Percentiles rank a stretch among this genome's conserved stretches.
phyloP scores from a whole-genome alignment of 2,329 filamentous ascomycete genomes.

The Cordyceps cateniannulata region DNA sequence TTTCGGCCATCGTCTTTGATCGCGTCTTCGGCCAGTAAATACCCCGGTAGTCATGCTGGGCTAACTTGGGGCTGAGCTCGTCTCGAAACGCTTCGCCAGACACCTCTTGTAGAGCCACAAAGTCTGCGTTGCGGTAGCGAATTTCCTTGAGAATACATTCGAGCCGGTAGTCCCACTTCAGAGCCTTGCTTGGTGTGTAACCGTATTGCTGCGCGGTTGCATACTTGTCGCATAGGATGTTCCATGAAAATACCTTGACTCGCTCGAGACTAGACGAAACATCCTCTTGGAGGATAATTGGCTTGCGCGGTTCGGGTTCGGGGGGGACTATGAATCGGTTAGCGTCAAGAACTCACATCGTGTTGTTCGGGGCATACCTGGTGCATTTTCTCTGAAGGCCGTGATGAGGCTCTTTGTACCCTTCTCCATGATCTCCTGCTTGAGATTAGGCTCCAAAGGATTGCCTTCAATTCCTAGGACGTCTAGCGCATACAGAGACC shows the following conservation, averaged over 20 bases:
- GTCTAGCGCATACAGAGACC: constrained; percentile 81
- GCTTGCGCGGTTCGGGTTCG: constrained; percentile 69
- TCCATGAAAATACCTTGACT: constrained; percentile 86
- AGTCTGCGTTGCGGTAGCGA: constrained; percentile 71
- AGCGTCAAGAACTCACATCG: constrained; percentile 12
- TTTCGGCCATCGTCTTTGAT: constrained; percentile 85
- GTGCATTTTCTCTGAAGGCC: constrained; percentile 75
- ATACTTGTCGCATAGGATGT: constrained; percentile 91
- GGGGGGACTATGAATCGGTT: constrained; percentile 55
- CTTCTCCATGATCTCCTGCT: constrained; percentile 76
- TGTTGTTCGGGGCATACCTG: constrained; percentile 52
- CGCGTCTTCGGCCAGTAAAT: constrained; percentile 88
- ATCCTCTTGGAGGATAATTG: constrained; percentile 70
- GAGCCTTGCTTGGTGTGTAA: constrained; percentile 75
- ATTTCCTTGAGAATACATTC: constrained; percentile 80
- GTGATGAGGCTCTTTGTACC: constrained; percentile 82
- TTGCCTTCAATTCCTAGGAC: constrained; percentile 91
- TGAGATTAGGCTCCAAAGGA: constrained; percentile 68
- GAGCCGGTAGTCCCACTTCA: constrained; percentile 82
- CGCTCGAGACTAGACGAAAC: constrained; percentile 54
- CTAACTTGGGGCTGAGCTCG: constrained; percentile 81
- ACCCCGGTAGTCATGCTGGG: constrained; percentile 84
- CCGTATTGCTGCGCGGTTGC: constrained; percentile 81
- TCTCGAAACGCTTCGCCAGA: constrained; percentile 88
- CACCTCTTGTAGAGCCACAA: constrained; percentile 90